Evolutionary conservation across 1,139 yeast genomes (phyloP).

Genomic region (Petasospora rhodanensis): DNA sequence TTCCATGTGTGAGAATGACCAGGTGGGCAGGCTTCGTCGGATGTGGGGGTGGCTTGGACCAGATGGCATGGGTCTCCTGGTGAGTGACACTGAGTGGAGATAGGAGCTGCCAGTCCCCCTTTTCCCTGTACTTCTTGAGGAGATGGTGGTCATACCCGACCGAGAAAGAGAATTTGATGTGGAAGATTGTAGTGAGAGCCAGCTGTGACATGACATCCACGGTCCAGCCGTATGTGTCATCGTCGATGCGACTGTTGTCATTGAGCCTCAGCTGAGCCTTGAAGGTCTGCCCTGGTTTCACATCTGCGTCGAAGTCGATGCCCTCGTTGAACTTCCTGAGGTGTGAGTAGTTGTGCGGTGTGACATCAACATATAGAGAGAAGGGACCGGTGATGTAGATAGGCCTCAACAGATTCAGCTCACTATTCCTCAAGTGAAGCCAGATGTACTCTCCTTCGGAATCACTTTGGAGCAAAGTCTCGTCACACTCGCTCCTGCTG

Average conservation of each 20-base stretch:
- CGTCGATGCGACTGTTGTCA: conserved; percentile 34
- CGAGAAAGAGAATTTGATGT: conserved; percentile 27
- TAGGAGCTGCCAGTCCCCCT: background rate
- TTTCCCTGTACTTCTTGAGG: conserved; percentile 11
- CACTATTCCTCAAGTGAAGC: conserved; percentile 47
- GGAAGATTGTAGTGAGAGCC: conserved; percentile 37
- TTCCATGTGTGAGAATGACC: conserved; percentile 60
- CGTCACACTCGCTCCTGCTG: background rate
- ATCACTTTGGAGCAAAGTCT: conserved; percentile 5
- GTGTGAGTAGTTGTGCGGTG: conserved; percentile 46
- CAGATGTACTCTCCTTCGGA: conserved; percentile 21
- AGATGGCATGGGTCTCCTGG: conserved; percentile 40
- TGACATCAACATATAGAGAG: conserved; percentile 52
- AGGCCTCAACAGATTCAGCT: conserved; percentile 46
- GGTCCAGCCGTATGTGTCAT: conserved; percentile 42
- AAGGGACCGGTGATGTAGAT: conserved; percentile 60
- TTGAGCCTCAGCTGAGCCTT: conserved; percentile 44
- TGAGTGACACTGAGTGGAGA: no score
- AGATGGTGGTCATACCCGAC: conserved; percentile 25
- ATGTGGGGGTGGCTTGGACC: conserved; percentile 43
- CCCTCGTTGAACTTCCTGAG: conserved; percentile 30
- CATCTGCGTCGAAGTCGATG: conserved; percentile 32
- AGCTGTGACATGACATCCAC: conserved; percentile 56
- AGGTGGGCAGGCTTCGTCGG: conserved; percentile 49
- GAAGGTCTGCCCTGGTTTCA: conserved; percentile 56